Evolutionary conservation across 768 basidiomycete genomes (phyloP), one percentile per base, ranked within the genome.

Genomic region (Lanmaoa pseudosensibilis): DNA sequence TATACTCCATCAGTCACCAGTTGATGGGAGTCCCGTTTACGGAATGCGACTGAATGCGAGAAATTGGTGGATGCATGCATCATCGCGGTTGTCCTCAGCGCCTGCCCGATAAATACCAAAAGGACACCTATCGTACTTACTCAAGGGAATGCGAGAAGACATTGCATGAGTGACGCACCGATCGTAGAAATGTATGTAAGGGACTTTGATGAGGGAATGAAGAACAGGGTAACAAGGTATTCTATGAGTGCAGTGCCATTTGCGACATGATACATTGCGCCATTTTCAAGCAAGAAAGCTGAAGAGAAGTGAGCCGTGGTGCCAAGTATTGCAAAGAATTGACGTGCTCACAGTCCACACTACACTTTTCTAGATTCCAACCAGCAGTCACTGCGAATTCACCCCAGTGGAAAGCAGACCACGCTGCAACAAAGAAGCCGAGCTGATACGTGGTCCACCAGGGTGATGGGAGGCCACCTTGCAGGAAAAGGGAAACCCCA

Each of bases 231-330:
- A 38, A 90, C 52, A 50, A 96, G 69, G 72, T 93, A 94, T 77
- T 99, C 97, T 11, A 78, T 19, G 3, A 98, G 55, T 0, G 94
- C 97, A 45, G 82, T 73, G 21, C 80, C 74, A 69, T 98, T 90
- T 5, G 95, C 94, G 46, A 88, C 65, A 65, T 94, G 92, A 72
- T 99, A 99, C 71, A 82, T 78, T 3, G 75, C 67, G 2, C 94
- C 93, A 69, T 98, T 98, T 62, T 98, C 91, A 32, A 99, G 79
- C 5, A 99, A 80, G 73, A 92, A 99, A 0, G 97, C 97, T 99
- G 57, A 5, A 25, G 21, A 27, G 41, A 37, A 47, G 38, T 56
- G 27, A 56, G 40, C 16, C 19, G 13, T 58, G n/a, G 30, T 63
- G 51, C 40, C 55, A 40, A 13, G 25, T 19, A 12, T n/a, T 50